Evolutionary conservation across 108 stramenopile species (phyloP), one percentile per base, ranked within the genome.

Genomic region (Hondaea fermentalgiana): DNA sequence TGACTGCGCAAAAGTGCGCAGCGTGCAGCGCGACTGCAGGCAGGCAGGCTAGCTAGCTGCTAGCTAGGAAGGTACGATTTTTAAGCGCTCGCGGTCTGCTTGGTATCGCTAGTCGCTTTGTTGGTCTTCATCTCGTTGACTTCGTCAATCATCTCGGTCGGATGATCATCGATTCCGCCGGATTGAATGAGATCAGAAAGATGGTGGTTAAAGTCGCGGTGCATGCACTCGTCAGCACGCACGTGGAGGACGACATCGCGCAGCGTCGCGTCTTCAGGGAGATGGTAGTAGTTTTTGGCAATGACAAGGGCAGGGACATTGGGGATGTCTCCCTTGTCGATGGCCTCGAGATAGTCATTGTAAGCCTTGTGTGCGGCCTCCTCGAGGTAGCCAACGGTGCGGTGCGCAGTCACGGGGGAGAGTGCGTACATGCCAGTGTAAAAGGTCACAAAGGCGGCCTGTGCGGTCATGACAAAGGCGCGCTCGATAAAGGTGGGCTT

Each of bases 311-410:
- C 94, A 4, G 91, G 87, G 23, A 98, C 89, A 58, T 98, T 93
- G 5, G 96, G 94, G 43, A 92, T 91, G 25, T 25, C 60, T 96
- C 97, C 69, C 57, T 89, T 88, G 58, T 98, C 97, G 72, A 97
- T 95, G 23, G 94, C 95, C 58, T 95, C 87, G 87, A 99, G 93
- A 59, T 97, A 97, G 92, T 96, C 96, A 29, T 96, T 96, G 92
- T 97, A 97, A 5, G 97, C 97, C 28, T 88, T 49, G 88, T 94
- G 94, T 12, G 96, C 97, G 87, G 96, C 97, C 90, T 97, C 97
- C 89, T 99, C 99, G 64, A 98, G 93, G 91, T 99, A 98, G 23
- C 98, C 98, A 14, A 99, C 97, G 89, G 98, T 97, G 60, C 97
- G 97, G 91, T 99, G 99, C 92, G 96, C 97, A 83, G 96, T 95